A percentile compares a stretch with the other conserved stretches of the same genome.
These are phyloP conservation scores for Yamadazyma sp. DNA, from an alignment of 1,139 yeast genomes.

Conservation along the genomic window DNA sequence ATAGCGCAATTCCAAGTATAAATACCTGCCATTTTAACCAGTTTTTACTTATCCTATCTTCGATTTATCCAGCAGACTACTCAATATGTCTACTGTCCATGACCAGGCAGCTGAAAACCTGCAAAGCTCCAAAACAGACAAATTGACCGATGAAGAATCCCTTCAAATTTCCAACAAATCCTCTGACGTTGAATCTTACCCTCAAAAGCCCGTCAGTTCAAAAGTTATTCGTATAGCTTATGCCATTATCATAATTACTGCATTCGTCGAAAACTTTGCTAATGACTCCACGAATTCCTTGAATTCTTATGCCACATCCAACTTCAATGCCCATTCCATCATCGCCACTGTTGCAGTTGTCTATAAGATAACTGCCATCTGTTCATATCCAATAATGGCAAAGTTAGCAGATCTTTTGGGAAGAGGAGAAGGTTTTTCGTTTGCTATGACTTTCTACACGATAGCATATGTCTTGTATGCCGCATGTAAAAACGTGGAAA, in stretches of 20 bases:
- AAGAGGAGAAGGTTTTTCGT: conserved; percentile 32
- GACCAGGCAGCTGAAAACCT: too few relatives aligned
- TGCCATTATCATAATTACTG: conserved; percentile 20
- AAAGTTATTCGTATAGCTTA: conserved; percentile 20
- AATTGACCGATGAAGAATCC: too few relatives aligned
- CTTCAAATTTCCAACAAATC: not conserved
- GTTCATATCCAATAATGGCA: conserved; percentile 39
- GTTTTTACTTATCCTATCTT: too few relatives aligned
- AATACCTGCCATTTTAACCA: too few relatives aligned
- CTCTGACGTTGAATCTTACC: not conserved
- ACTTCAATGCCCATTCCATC: conserved; percentile 34
- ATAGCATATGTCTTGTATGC: conserved; percentile 29
- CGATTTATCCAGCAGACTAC: too few relatives aligned
- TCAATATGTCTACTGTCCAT: too few relatives aligned
- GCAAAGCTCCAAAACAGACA: too few relatives aligned
- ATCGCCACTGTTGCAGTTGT: conserved; percentile 39
- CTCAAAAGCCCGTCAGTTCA: conserved; percentile 11
- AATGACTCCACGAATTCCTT: conserved; percentile 17
- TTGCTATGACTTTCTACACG: conserved; percentile 21
- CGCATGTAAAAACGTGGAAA: conserved; percentile 23
- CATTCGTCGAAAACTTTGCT: conserved; percentile 20
- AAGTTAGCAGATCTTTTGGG: conserved; percentile 39
- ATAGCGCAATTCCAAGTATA: too few relatives aligned
- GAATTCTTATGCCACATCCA: conserved; percentile 28
- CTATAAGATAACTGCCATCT: conserved; percentile 36